These are phyloP conservation scores for Cordyceps tenuipes DNA, from an alignment of 2,329 filamentous ascomycete species.

Conservation along the genomic window DNA sequence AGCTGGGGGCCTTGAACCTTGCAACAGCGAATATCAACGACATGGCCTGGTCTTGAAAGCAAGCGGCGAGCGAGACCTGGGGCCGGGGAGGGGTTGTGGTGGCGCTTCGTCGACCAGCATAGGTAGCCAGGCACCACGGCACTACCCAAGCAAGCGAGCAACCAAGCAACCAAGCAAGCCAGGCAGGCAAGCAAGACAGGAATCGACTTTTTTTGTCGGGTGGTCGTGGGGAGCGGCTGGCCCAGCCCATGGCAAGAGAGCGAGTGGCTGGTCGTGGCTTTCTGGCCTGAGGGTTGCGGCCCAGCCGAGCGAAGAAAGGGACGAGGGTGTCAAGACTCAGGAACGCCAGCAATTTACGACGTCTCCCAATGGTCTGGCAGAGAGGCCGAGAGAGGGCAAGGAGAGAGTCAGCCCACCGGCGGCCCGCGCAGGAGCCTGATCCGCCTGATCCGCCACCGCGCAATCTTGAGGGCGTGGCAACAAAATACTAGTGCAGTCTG, in stretches of 20 bases:
- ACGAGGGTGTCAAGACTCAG: background rate
- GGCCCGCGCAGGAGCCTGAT: conserved; percentile 9
- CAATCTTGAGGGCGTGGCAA: conserved; percentile 10
- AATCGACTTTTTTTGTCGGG: background rate
- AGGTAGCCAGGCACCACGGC: background rate
- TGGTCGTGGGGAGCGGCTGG: background rate
- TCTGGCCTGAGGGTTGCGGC: conserved; percentile 10
- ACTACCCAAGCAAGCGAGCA: background rate
- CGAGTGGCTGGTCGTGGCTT: conserved; percentile 8
- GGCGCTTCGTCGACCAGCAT: background rate
- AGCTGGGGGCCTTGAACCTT: conserved; percentile 4
- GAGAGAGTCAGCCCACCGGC: conserved; percentile 4
- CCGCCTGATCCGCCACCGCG: conserved; percentile 11
- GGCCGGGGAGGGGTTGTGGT: background rate
- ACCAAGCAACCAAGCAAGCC: no score
- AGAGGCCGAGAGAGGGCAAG: no score
- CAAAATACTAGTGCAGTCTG: background rate
- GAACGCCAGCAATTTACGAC: conserved; percentile 1
- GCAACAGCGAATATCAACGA: background rate
- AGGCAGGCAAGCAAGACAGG: background rate
- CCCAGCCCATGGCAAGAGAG: background rate
- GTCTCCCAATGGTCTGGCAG: no score
- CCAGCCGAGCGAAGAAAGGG: background rate
- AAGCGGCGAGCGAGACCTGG: background rate
- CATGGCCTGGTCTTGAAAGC: background rate